phyloP scores from a whole-genome alignment of 1,284 basidiomycete species.

The Ustilago shanxiensis region DNA sequence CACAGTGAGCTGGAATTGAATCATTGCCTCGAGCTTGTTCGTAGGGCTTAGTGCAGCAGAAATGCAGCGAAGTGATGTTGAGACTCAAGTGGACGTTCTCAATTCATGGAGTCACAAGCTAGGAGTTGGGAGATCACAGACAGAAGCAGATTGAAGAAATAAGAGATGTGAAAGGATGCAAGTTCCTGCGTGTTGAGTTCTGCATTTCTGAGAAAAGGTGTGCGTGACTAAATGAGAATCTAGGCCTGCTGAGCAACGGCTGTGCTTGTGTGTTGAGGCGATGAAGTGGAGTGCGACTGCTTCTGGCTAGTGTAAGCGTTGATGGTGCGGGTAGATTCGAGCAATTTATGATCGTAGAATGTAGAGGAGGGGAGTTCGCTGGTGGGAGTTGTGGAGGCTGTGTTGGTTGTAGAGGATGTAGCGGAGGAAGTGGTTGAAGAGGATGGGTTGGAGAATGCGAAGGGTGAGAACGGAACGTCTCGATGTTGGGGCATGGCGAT shows the following conservation, averaged over 20 bases:
- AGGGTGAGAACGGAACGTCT: background rate
- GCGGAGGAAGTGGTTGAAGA: slow-evolving; percentile 6
- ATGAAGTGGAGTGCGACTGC: background rate
- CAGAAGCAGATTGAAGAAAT: too few species aligned
- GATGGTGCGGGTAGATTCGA: background rate
- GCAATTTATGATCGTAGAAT: background rate
- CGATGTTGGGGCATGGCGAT: background rate
- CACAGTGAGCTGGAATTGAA: background rate
- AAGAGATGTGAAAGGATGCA: too few species aligned
- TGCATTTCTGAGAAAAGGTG: too few species aligned
- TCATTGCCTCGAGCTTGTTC: too few species aligned
- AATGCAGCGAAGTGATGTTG: too few species aligned
- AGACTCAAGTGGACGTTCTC: too few species aligned
- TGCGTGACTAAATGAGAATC: background rate
- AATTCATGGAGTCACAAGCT: too few species aligned
- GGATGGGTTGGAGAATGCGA: background rate
- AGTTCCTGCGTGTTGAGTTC: too few species aligned
- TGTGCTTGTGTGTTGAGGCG: background rate
- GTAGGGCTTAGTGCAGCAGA: too few species aligned
- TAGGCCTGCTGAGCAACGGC: background rate
- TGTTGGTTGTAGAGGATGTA: slow-evolving; percentile 12
- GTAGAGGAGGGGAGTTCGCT: slow-evolving; percentile 15
- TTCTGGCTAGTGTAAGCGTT: background rate
- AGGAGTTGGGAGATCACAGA: too few species aligned
- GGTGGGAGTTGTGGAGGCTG: slow-evolving; percentile 34